Percentiles rank a stretch among this genome's conserved stretches.
These are phyloP conservation scores for Vachellia pachyceras DNA, from an alignment of 306 rosid genomes.

Conservation along the genomic window DNA sequence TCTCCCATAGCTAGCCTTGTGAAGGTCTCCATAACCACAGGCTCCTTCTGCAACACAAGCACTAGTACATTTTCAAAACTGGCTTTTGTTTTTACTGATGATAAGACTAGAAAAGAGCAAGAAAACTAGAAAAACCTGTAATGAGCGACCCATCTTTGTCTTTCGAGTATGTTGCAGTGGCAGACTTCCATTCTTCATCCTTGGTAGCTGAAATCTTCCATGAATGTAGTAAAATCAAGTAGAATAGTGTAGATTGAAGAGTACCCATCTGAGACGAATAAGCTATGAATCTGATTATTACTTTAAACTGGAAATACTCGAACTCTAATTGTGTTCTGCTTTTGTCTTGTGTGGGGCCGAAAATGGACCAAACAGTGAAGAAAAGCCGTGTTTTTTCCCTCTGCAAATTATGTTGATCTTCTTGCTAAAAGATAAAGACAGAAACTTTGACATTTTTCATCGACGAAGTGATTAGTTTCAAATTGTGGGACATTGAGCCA, in stretches of 20 bases:
- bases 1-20: too few species aligned
- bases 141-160: conserved; percentile 78
- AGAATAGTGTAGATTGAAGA: conserved; percentile 59
- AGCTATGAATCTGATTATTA: conserved; percentile 43
- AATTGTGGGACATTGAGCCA: conserved; percentile 55
- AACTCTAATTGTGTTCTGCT: conserved; percentile 11
- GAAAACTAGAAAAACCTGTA: conserved; percentile 52
- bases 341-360: conserved; percentile 40
- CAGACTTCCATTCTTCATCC: conserved; percentile 76
- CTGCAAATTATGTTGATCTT: conserved; percentile 44
- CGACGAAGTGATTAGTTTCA: conserved; percentile 45
- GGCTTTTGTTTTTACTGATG: neutral
- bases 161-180: conserved; percentile 79
- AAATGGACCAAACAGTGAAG: conserved; percentile 38
- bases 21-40: too few species aligned
- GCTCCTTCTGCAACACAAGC: conserved; percentile 85
- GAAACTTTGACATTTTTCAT: conserved; percentile 48
- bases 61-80: conserved; percentile 30
- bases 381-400: conserved; percentile 37
- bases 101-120: conserved; percentile 23
- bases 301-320: conserved; percentile 30
- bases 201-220: conserved; percentile 45
- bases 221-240: conserved; percentile 53
- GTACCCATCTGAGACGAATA: conserved; percentile 58
- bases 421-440: conserved; percentile 38